phyloP scores from a whole-genome alignment of 768 basidiomycete genomes.

The Suillus sp. region DNA sequence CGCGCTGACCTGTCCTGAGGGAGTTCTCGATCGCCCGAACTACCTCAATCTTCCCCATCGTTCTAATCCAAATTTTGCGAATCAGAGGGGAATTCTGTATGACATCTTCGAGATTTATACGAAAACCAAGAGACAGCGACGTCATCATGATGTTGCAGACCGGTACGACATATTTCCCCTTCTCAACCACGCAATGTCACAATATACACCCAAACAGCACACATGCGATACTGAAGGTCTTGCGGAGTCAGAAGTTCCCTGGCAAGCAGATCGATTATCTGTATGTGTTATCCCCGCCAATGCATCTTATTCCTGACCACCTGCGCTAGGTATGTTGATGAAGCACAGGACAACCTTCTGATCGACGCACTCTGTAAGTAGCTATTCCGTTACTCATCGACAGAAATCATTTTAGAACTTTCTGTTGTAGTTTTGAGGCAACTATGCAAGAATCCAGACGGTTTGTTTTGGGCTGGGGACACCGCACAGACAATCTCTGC shows the following conservation, averaged over 20 bases:
- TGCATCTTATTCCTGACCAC: neutral
- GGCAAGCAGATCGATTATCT: constrained; percentile 55
- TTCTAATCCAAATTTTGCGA: constrained; percentile 55
- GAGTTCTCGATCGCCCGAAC: constrained; percentile 43
- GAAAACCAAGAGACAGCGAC: constrained; percentile 42
- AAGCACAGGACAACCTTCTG: constrained; percentile 71
- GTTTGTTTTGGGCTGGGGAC: constrained; percentile 79
- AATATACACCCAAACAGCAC: constrained; percentile 39
- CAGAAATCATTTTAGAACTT: neutral
- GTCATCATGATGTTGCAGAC: constrained; percentile 61
- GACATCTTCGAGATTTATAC: constrained; percentile 54
- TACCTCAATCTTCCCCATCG: constrained; percentile 56
- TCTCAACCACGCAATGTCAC: neutral
- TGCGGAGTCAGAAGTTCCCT: constrained; percentile 22
- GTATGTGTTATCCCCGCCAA: constrained; percentile 36
- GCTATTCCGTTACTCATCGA: neutral
- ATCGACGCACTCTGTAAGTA: constrained; percentile 60
- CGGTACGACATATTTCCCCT: constrained; percentile 38
- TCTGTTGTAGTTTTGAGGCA: constrained; percentile 53
- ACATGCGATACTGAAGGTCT: constrained; percentile 45
- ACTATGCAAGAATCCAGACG: constrained; percentile 64
- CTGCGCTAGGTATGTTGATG: constrained; percentile 63
- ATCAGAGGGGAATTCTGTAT: constrained; percentile 50
- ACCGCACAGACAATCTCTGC: constrained; percentile 78
- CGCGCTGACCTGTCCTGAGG: constrained; percentile 36